Base-by-base conservation (phyloP, 768 basidiomycete species). In the Tylopilus sp. region DNA sequence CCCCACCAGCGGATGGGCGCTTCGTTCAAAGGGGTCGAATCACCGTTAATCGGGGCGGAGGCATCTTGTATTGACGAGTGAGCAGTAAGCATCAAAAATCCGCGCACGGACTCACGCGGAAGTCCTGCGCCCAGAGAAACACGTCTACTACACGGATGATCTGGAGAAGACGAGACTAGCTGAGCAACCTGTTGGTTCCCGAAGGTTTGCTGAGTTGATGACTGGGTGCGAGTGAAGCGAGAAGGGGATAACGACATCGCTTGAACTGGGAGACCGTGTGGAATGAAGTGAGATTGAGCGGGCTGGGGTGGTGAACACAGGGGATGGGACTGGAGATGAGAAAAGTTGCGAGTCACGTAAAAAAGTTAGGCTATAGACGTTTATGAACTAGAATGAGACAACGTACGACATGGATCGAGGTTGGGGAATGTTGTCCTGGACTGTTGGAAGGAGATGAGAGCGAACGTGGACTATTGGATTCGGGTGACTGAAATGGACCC, bases 1-100 rank as follows among this genome's bases (percentile, higher is more conserved):
- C 61, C 58, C 57, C 61, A 60, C 61, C 63, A 65, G 19, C 51
- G 57, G 29, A 48, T n/a, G 7, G 63, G 57, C 8, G 55, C 54
- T 41, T 53, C 57, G n/a, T 63, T 54, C 36, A 63, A 37, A 44
- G 63, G 59, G 0, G 60, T 57, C 21, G 52, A 55, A 5, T 50
- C 29, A 3, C 52, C 54, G 26, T 48, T 50, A 24, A 44, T n/a
- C 11, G 16, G 6, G 8, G 26, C 4, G 8, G 44, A 21, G 3
- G 25, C 21, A 16, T 42, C 47, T n/a, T 47, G 54, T 19, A 28
- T 26, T 6, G 13, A 29, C 4, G 52, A 43, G 13, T 33, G n/a
- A 16, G 29, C 33, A 4, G n/a, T 16, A 6, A 25, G 29, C 0
- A 28, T 22, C 13, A 48, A 51, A 25, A 41, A 50, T 0, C 14